Evolutionary conservation across 176 grass and related monocot species (phyloP).

Genomic region (Otatea glauca): DNA sequence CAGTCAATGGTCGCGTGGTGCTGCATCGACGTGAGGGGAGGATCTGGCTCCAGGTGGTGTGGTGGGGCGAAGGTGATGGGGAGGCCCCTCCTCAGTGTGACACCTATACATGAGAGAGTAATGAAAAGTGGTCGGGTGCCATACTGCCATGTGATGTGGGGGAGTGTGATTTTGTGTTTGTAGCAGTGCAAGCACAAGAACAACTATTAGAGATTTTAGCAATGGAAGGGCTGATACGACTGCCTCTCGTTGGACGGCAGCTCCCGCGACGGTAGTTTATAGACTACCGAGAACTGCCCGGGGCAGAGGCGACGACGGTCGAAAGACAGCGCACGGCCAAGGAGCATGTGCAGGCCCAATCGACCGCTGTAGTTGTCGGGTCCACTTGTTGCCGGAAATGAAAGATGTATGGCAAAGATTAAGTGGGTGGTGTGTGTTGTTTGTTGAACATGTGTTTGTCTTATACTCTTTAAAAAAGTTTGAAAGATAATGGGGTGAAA

Average conservation of each 20-base stretch:
- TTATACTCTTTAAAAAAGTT: too few species aligned
- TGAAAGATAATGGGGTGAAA: too few species aligned
- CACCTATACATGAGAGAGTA: too few species aligned
- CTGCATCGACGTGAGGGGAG: background rate
- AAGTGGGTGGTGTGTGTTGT: too few species aligned
- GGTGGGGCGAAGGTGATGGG: slow-evolving; percentile 10
- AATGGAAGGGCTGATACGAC: background rate
- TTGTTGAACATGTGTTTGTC: too few species aligned
- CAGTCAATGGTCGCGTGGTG: background rate
- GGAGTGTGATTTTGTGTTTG: too few species aligned
- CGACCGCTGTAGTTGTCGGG: background rate
- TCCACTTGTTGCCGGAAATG: slow-evolving; percentile 46
- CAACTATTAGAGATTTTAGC: too few species aligned
- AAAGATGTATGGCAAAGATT: background rate
- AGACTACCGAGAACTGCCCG: slow-evolving; percentile 48
- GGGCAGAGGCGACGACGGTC: background rate
- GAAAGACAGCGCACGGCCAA: slow-evolving; percentile 41
- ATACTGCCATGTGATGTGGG: too few species aligned
- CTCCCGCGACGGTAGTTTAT: background rate
- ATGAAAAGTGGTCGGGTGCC: too few species aligned
- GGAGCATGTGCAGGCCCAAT: background rate
- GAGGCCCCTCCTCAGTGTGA: slow-evolving; percentile 18
- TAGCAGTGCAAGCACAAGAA: too few species aligned
- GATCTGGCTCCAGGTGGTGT: background rate
- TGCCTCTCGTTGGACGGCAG: slow-evolving; percentile 49